phyloP scores from a whole-genome alignment of 345 rosid species.

The Rhizophora apiculata region DNA sequence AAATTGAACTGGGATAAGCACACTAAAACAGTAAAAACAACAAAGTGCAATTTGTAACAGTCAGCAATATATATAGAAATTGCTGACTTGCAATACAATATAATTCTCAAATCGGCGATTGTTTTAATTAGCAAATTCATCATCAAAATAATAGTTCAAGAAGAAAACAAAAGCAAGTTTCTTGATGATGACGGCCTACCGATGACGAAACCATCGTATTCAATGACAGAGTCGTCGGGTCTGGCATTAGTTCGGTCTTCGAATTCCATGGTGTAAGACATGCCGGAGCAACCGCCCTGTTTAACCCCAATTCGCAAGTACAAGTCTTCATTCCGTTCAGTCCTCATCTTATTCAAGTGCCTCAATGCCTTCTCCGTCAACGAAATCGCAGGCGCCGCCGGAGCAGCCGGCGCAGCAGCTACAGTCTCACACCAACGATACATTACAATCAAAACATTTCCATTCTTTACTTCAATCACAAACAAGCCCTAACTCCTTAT shows the following conservation, averaged over 20 bases:
- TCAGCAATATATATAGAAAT: conserved; percentile 1
- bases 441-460: neutral
- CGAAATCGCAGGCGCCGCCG: conserved; percentile 58
- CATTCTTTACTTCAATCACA: no score
- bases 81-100: neutral
- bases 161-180: neutral
- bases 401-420: conserved; percentile 28
- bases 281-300: conserved; percentile 96
- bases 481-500: no score
- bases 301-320: conserved; percentile 90
- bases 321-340: conserved; percentile 62
- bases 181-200: conserved; percentile 40
- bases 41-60: neutral
- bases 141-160: no score
- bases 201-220: conserved; percentile 69
- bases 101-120: no score
- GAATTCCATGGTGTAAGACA: conserved; percentile 95
- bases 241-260: conserved; percentile 60
- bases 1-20: neutral
- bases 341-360: conserved; percentile 79
- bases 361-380: conserved; percentile 72
- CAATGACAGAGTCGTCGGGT: conserved; percentile 78
- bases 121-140: no score
- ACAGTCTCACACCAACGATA: conserved; percentile 1
- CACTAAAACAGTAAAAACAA: neutral